Base-by-base conservation (phyloP, 768 basidiomycete genomes). In the Serendipita indica region DNA sequence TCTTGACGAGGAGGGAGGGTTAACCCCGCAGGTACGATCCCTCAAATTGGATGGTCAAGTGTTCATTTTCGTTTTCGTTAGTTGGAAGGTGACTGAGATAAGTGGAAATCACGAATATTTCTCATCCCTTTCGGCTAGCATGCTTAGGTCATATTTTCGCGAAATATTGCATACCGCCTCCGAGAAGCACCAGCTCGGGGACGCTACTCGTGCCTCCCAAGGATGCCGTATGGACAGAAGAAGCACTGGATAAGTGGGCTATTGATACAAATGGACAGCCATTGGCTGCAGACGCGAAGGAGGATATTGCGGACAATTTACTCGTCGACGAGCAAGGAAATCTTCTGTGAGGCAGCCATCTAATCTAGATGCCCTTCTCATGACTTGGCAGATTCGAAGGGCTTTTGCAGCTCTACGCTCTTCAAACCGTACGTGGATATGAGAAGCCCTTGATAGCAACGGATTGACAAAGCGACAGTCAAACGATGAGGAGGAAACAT, bases 341-440 rank as follows among this genome's bases (percentile, higher is more conserved):
- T 62, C 72, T 89, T 58, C 88, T 86, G 86, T 89, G 67, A 75
- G 28, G 10, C 34, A 43, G 22, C 25, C 18, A 13, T 32, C 37
- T 14, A 16, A 13, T 27, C 6, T 12, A 43, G 10, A 7, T 22
- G 6, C 6, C 16, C 34, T 45, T 6, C 6, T 10, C 2, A 27
- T 5, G 14, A 5, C 13, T 20, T 12, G 13, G 28, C 56, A 89
- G 86, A 16, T 80, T 86, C 66, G 82, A 83, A 66, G 86, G 87
- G 1, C 89, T 90, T 66, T 66, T 87, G 67, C 85, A 89, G 67
- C 79, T 89, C 58, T 89, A 89, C 65, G 83, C 86, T 64, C 70
- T 89, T n/a, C 88, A 90, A 67, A 87, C 85, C 1, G 84, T 86
- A 64, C 85, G 80, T 62, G 87, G 89, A 62, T 84, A 87, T 63